Base-by-base conservation (phyloP, 139 green algal genomes). In the Micractinium conductrix region DNA sequence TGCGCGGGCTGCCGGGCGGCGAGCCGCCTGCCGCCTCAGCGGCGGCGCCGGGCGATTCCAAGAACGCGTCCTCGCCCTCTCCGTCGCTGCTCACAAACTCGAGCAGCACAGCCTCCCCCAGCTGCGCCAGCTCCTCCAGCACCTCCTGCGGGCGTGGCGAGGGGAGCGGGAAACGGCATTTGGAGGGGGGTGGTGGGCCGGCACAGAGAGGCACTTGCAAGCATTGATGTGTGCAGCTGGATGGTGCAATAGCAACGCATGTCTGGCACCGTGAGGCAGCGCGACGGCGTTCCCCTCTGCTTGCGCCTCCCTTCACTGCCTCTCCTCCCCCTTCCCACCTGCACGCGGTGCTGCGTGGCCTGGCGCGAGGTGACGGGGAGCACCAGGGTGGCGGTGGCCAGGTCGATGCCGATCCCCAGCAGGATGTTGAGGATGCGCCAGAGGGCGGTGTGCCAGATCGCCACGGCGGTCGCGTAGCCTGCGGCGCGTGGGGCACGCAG, bases 351-450 rank as follows among this genome's bases (percentile, higher is more conserved):
- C 7, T 28, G 37, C 1, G 45, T 67, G 67, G 73, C 83, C 5
- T 26, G 6, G 14, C 38, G 45, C 2, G 70, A 50, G 14, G 83
- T 84, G 45, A 84, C 67, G 0, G 83, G 83, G 17, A 87, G 50
- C 17, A 87, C 35, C 28, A 82, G 55, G 0, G 55, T 75, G 70
- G 67, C 62, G 1, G 55, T 48, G 1, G 48, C 73, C 75, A 87
- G 42, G 42, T 87, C 83, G 16, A 87, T 45, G 14, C 53, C 83
- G 2, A 87, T 79, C 50, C 83, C 83, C 21, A 83, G 38, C 40
- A 45, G 10, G 17, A 87, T 87, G 83, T 87, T 87, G 75, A 40
- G 4, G 43, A 83, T 50, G 43, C 83, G 83, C 38, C 43, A 87
- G 1, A 73, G 38, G 48, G 83, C 83, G 0, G 71, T 87, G 37